These are phyloP conservation scores for Termitomyces sp. DNA, from an alignment of 768 basidiomycete species.

Conservation along the genomic window DNA sequence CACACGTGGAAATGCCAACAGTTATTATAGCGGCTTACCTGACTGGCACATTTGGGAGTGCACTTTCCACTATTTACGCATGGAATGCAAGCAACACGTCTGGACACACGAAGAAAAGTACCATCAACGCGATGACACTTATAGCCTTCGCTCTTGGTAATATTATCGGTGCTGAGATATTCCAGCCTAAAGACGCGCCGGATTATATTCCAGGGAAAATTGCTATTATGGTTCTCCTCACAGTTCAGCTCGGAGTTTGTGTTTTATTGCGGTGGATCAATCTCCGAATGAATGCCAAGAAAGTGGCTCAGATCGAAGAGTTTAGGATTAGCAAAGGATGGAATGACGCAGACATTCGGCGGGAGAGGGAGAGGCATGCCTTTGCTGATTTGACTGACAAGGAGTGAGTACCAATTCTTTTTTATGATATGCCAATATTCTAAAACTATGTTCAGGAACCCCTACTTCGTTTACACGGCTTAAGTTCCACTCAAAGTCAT, in stretches of 20 bases:
- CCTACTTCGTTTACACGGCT: slow-evolving; percentile 54
- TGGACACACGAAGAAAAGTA: slow-evolving; percentile 66
- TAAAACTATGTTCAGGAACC: slow-evolving; percentile 35
- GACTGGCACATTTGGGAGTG: slow-evolving; percentile 53
- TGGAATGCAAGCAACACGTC: slow-evolving; percentile 62
- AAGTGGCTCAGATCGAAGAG: slow-evolving; percentile 33
- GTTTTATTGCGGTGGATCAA: slow-evolving; percentile 51
- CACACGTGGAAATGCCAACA: neutral
- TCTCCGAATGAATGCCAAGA: slow-evolving; percentile 45
- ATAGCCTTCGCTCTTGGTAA: slow-evolving; percentile 53
- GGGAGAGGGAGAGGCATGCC: slow-evolving; percentile 54
- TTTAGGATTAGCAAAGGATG: slow-evolving; percentile 45
- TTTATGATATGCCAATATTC: neutral
- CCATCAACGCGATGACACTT: slow-evolving; percentile 57
- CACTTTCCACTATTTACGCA: slow-evolving; percentile 55
- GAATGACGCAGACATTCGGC: slow-evolving; percentile 52
- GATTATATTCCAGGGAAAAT: slow-evolving; percentile 64
- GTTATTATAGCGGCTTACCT: slow-evolving; percentile 37
- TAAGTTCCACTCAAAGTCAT: slow-evolving; percentile 18
- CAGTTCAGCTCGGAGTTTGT: slow-evolving; percentile 44
- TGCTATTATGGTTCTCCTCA: slow-evolving; percentile 56
- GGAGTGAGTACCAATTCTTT: slow-evolving; percentile 35
- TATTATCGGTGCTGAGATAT: slow-evolving; percentile 59
- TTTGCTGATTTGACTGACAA: slow-evolving; percentile 63
- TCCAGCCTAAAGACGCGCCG: slow-evolving; percentile 57